Evolutionary conservation across 345 rosid species (phyloP).

Genomic region (Cardamine occulta): DNA sequence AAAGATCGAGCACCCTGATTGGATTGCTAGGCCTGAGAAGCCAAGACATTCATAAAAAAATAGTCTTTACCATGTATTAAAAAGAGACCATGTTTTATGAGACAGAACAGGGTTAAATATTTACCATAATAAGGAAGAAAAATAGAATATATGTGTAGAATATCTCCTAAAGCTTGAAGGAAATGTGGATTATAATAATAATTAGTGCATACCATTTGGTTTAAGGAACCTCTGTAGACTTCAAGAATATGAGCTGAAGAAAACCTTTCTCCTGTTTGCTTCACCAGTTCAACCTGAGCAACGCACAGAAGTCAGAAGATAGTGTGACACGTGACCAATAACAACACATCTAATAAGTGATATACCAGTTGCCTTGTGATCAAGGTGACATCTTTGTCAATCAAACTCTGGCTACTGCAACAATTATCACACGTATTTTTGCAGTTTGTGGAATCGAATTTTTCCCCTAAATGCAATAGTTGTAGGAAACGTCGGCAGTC

Average conservation of each 20-base stretch:
- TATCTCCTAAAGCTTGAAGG: slow-evolving; percentile 3
- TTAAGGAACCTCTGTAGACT: slow-evolving; percentile 93
- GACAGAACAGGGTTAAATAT: neutral
- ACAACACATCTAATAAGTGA: slow-evolving; percentile 30
- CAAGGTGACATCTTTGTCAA: slow-evolving; percentile 88
- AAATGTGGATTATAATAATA: neutral
- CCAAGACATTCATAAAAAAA: slow-evolving; percentile 10
- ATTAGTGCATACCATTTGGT: slow-evolving; percentile 66
- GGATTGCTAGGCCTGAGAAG: slow-evolving; percentile 15
- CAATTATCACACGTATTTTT: slow-evolving; percentile 90
- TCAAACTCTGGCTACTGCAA: slow-evolving; percentile 57
- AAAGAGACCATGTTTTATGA: neutral
- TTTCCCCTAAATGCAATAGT: slow-evolving; percentile 92
- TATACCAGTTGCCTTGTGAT: slow-evolving; percentile 83
- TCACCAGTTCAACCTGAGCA: slow-evolving; percentile 87
- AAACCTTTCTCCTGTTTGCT: slow-evolving; percentile 70
- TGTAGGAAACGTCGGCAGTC: slow-evolving; percentile 94
- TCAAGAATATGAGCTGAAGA: slow-evolving; percentile 90
- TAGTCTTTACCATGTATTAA: neutral
- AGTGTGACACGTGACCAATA: slow-evolving; percentile 1
- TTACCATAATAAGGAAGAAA: slow-evolving; percentile 19
- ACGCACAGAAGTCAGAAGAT: slow-evolving; percentile 2
- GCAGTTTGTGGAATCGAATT: slow-evolving; percentile 75
- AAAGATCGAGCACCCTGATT: slow-evolving; percentile 3
- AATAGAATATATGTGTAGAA: no score